Percentiles rank a stretch among this genome's conserved stretches.
These are phyloP conservation scores for Hsuehochloa calcarea DNA, from an alignment of 176 grass and related monocot species.

Conservation along the genomic window DNA sequence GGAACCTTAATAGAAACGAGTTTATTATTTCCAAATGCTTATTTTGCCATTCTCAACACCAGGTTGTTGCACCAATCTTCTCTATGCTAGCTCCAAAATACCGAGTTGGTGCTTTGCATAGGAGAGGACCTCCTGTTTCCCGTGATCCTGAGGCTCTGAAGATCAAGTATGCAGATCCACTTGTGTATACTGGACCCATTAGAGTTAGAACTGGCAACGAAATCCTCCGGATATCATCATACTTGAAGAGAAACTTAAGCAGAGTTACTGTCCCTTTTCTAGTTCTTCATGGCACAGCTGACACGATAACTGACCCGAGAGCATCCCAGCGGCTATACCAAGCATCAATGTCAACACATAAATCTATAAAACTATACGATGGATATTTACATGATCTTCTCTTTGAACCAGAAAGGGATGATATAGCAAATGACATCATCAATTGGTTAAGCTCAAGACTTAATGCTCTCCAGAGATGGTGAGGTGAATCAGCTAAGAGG, in stretches of 20 bases:
- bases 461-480: constrained; percentile 37
- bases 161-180: constrained; percentile 74
- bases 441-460: constrained; percentile 59
- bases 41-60: constrained; percentile 26
- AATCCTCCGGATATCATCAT: constrained; percentile 69
- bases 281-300: constrained; percentile 70
- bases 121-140: constrained; percentile 62
- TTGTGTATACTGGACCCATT: constrained; percentile 75
- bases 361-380: constrained; percentile 66
- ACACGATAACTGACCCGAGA: constrained; percentile 57
- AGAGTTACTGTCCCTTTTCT: constrained; percentile 68
- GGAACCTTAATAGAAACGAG: background rate
- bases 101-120: constrained; percentile 57
- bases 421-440: constrained; percentile 65
- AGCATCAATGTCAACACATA: constrained; percentile 48
- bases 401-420: constrained; percentile 76
- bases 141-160: constrained; percentile 70
- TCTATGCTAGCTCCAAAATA: constrained; percentile 68
- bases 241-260: constrained; percentile 59
- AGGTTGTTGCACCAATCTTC: constrained; percentile 77
- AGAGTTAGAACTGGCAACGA: constrained; percentile 81
- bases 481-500: constrained; percentile 32
- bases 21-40: constrained; percentile 25
- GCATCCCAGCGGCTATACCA: constrained; percentile 57
- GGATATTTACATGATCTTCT: constrained; percentile 72